Evolutionary conservation across 305 asterid species (phyloP).

Genomic region (Petunia hybrid): DNA sequence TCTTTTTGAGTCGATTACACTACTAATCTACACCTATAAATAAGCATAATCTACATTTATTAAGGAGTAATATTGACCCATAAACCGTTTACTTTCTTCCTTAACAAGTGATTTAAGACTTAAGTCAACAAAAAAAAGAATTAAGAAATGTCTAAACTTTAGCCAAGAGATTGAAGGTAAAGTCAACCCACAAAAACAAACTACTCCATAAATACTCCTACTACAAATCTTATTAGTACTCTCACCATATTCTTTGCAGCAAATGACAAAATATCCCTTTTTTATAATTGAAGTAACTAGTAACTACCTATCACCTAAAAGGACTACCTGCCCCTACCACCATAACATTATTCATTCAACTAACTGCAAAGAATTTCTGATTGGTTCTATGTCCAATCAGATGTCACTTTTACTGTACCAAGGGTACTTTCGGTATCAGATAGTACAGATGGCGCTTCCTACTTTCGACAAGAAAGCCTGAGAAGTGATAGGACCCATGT

Average conservation of each 20-base stretch:
- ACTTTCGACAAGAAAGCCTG: constrained; percentile 24
- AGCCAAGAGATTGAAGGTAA: background rate
- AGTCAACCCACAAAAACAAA: background rate
- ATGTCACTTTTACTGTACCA: background rate
- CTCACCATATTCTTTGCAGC: constrained; percentile 14
- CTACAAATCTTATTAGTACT: background rate
- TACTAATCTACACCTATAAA: background rate
- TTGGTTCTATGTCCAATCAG: constrained; percentile 4
- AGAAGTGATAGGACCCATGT: background rate
- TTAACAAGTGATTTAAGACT: background rate
- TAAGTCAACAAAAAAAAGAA: constrained; percentile 24
- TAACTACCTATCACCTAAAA: background rate
- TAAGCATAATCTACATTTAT: background rate
- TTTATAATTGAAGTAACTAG: constrained; percentile 31
- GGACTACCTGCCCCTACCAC: background rate
- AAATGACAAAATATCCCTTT: constrained; percentile 30
- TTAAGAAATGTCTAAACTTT: background rate
- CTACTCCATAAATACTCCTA: no score
- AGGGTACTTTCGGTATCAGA: background rate
- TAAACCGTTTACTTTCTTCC: background rate
- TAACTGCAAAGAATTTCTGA: constrained; percentile 25
- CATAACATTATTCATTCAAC: constrained; percentile 20
- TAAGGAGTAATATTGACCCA: constrained; percentile 1
- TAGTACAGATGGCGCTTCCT: constrained; percentile 25
- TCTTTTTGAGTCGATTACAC: constrained; percentile 2